A percentile compares a stretch with the other conserved stretches of the same genome.
Conservation (phyloP, 108 stramenopile genomes). For the Bacterosira constricta region DNA sequence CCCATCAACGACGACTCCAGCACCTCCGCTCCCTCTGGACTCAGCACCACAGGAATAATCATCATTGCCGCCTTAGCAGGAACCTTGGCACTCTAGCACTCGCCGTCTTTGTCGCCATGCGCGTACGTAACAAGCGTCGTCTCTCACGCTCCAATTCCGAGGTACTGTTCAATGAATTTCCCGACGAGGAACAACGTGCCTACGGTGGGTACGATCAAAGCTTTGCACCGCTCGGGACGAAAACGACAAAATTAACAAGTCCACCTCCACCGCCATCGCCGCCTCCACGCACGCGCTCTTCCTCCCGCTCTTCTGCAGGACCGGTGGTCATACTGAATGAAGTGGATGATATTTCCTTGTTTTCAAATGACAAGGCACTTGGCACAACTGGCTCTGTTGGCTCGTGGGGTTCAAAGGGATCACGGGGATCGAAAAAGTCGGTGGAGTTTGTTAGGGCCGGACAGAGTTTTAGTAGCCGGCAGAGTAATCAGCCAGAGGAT, state of each 20-base stretch:
- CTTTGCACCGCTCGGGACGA: not conserved
- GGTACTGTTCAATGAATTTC: conserved; percentile 30
- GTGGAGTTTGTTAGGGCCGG: conserved; percentile 33
- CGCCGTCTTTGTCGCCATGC: not conserved
- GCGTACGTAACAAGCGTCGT: not conserved
- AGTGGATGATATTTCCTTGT: conserved; percentile 25
- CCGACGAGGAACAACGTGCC: conserved; percentile 11
- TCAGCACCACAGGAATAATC: conserved; percentile 7
- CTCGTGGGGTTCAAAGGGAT: conserved; percentile 3
- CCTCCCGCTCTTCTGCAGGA: not conserved
- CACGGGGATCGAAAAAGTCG: not conserved
- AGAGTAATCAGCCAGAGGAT: conserved; percentile 27
- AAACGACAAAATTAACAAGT: no score
- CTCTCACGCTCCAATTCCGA: not conserved
- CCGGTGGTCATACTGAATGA: conserved; percentile 35
- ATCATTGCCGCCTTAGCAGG: conserved; percentile 2
- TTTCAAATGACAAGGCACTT: conserved; percentile 5
- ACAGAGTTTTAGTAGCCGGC: conserved; percentile 17
- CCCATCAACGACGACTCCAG: not conserved
- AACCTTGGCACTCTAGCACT: not conserved
- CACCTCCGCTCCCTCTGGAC: not conserved
- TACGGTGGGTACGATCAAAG: not conserved
- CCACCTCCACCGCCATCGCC: not conserved
- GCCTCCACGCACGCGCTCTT: not conserved
- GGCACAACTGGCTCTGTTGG: not conserved